Conservation (phyloP, 1,284 basidiomycete species). For the Moesziomyces globuligerus region DNA sequence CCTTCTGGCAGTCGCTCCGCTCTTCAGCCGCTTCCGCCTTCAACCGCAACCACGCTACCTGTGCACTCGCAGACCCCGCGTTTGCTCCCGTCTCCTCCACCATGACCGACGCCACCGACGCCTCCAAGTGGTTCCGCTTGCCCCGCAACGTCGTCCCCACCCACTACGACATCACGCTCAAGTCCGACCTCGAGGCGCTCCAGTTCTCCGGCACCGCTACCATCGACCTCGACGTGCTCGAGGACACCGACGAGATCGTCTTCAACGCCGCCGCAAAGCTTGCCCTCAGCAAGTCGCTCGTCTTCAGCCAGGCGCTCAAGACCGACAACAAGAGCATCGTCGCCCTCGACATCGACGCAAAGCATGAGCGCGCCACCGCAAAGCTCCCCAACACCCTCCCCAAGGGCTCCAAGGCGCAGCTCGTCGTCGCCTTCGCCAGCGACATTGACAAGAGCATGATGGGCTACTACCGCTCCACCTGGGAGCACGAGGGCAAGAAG, state of each 20-base stretch:
- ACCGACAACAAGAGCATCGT: constrained; percentile 71
- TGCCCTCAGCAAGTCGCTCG: constrained; percentile 75
- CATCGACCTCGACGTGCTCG: constrained; percentile 79
- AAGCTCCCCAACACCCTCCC: constrained; percentile 55
- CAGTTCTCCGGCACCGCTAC: constrained; percentile 82
- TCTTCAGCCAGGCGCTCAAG: constrained; percentile 75
- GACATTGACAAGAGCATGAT: constrained; percentile 63
- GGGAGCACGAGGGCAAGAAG: constrained; percentile 69
- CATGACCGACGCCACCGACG: constrained; percentile 50
- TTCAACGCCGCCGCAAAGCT: constrained; percentile 73
- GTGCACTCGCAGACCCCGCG: constrained; percentile 32
- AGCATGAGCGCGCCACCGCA: constrained; percentile 59
- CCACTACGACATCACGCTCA: constrained; percentile 85
- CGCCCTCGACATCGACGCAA: constrained; percentile 69
- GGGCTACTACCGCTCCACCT: constrained; percentile 67
- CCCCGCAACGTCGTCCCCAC: constrained; percentile 78
- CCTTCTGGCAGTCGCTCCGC: constrained; percentile 27
- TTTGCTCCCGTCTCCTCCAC: constrained; percentile 38
- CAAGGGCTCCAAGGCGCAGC: constrained; percentile 55
- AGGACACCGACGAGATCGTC: constrained; percentile 71
- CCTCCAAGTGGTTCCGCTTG: constrained; percentile 74
- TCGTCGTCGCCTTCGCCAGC: constrained; percentile 58
- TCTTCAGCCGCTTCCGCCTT: constrained; percentile 13
- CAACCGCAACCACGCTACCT: constrained; percentile 37
- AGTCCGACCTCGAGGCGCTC: constrained; percentile 78